Percentiles rank a stretch among this genome's conserved stretches.
Evolutionary conservation across 2,329 filamentous ascomycete genomes (phyloP).

Genomic region (Akanthomyces uredinophilus): DNA sequence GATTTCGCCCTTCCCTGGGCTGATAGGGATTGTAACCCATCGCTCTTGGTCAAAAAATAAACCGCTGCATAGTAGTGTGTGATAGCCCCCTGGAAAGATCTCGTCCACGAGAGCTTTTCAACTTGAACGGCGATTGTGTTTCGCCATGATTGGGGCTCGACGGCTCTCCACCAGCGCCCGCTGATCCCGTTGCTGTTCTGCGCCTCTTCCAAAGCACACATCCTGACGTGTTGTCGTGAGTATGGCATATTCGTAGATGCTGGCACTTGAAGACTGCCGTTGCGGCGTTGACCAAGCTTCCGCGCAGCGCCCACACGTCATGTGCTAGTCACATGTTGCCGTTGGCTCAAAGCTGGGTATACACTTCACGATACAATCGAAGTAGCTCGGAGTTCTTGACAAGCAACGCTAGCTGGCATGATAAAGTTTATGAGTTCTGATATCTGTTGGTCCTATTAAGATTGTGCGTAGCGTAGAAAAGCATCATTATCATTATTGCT

Average conservation of each 20-base stretch:
- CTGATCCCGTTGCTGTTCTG: background rate
- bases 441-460: background rate
- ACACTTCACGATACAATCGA: background rate
- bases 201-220: background rate
- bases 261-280: background rate
- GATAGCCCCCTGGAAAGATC: background rate
- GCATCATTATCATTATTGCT: background rate
- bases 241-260: background rate
- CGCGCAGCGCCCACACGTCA: background rate
- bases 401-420: background rate
- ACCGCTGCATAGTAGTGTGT: background rate
- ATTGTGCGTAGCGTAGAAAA: background rate
- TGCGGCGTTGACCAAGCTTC: background rate
- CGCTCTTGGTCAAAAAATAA: background rate
- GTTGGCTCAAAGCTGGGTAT: background rate
- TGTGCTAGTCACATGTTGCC: background rate
- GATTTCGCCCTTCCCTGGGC: background rate
- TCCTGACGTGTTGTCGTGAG: background rate
- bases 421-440: background rate
- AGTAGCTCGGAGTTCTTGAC: background rate
- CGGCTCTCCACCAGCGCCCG: background rate
- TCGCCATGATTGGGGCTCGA: too few relatives aligned
- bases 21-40: background rate
- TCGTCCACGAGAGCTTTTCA: background rate
- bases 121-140: too few relatives aligned